These are phyloP conservation scores for Candida golubevii DNA, from an alignment of 805 yeast genomes.

Conservation along the genomic window DNA sequence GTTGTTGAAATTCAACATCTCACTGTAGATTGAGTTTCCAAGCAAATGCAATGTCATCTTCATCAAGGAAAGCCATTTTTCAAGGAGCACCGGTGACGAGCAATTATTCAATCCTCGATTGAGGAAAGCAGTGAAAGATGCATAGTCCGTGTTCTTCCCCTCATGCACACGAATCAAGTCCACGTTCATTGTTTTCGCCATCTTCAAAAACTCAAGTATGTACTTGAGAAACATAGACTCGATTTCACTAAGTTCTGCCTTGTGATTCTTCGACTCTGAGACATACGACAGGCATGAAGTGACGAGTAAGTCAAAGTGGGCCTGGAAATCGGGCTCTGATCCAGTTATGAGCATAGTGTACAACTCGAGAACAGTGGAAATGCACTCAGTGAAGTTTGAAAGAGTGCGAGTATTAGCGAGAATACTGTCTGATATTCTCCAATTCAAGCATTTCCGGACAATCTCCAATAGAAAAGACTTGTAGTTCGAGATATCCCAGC, in stretches of 20 bases:
- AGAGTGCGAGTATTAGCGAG: slow-evolving; percentile 3
- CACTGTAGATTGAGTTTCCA: slow-evolving; percentile 50
- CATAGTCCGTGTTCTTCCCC: slow-evolving; percentile 18
- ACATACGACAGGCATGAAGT: slow-evolving; percentile 28
- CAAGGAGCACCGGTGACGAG: slow-evolving; percentile 39
- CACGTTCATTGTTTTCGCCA: slow-evolving; percentile 26
- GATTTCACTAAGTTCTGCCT: slow-evolving; percentile 25
- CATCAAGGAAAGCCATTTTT: slow-evolving; percentile 48
- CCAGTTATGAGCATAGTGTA: slow-evolving; percentile 48
- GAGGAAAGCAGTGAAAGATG: slow-evolving; percentile 41
- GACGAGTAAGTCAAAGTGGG: slow-evolving; percentile 40
- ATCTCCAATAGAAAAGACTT: slow-evolving; percentile 50
- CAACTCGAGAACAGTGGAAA: slow-evolving; percentile 39
- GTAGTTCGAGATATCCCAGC: slow-evolving; percentile 56
- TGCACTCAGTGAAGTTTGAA: slow-evolving; percentile 25
- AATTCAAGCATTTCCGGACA: slow-evolving; percentile 43
- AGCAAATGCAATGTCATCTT: slow-evolving; percentile 50
- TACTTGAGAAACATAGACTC: slow-evolving; percentile 25
- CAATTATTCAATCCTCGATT: slow-evolving; percentile 46
- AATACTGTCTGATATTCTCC: slow-evolving; percentile 19
- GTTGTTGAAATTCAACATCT: slow-evolving; percentile 50
- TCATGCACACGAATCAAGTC: slow-evolving; percentile 28
- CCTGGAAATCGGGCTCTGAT: slow-evolving; percentile 48
- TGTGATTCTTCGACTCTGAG: slow-evolving; percentile 5
- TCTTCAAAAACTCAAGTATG: slow-evolving; percentile 26